Percentiles rank a stretch among this genome's conserved stretches.
phyloP scores from a whole-genome alignment of 495 filamentous ascomycete species.

The Aspergillus sparsus region DNA sequence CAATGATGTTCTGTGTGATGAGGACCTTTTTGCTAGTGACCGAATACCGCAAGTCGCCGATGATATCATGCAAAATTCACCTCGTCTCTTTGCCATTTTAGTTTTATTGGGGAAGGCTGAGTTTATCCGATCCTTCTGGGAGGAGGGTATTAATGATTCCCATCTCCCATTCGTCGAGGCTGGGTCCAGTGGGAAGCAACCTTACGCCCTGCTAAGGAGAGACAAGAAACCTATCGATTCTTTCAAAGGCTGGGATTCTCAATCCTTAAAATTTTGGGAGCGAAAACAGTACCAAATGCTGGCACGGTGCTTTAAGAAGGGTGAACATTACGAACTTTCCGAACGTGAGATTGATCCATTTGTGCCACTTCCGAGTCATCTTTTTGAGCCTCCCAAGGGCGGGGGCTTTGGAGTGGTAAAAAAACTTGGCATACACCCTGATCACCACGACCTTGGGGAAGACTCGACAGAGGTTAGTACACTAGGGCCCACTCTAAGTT shows the following conservation, averaged over 20 bases:
- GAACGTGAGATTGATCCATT: slow-evolving; percentile 7
- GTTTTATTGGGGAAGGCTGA: too few species aligned
- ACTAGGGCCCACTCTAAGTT: too few species aligned
- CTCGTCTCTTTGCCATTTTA: too few species aligned
- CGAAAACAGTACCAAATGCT: slow-evolving; percentile 14
- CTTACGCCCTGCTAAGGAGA: not conserved
- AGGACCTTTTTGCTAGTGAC: too few species aligned
- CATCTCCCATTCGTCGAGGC: not conserved
- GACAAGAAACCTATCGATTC: not conserved
- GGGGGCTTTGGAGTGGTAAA: slow-evolving; percentile 10
- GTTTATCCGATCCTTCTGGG: not conserved
- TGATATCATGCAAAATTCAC: too few species aligned
- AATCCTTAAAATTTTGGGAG: not conserved
- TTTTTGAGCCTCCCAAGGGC: not conserved
- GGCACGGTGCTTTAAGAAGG: not conserved
- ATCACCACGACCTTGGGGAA: slow-evolving; percentile 13
- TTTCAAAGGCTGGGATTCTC: not conserved
- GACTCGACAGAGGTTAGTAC: too few species aligned
- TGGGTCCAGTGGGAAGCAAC: not conserved
- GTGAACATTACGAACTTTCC: slow-evolving; percentile 8
- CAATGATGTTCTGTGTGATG: too few species aligned
- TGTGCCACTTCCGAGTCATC: not conserved
- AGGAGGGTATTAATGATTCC: not conserved
- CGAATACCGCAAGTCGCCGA: too few species aligned
- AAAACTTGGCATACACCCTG: slow-evolving; percentile 8